These are phyloP conservation scores for Coemansia sp. DNA, from an alignment of 192 early-diverging fungal genomes.

Conservation along the genomic window DNA sequence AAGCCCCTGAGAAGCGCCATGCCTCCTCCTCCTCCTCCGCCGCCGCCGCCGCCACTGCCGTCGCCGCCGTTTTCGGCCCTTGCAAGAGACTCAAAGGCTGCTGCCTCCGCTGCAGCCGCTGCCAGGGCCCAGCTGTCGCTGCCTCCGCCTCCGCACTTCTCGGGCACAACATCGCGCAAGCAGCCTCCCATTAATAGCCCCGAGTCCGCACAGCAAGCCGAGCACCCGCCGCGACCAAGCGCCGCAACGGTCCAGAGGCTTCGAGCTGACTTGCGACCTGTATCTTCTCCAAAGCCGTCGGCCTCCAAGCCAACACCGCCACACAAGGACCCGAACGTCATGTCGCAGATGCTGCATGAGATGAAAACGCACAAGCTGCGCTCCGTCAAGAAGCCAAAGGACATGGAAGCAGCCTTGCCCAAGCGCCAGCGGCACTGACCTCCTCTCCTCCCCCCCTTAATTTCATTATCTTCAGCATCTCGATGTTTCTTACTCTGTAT, in stretches of 20 bases:
- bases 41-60: constrained; percentile 23
- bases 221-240: constrained; percentile 1
- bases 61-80: constrained; percentile 5
- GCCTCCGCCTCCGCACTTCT: neutral
- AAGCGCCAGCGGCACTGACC: neutral
- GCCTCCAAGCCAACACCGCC: constrained; percentile 14
- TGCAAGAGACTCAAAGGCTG: neutral
- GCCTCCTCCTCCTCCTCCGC: neutral
- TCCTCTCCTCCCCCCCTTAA: neutral
- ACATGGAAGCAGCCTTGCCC: constrained; percentile 21
- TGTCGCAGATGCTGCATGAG: constrained; percentile 44
- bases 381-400: constrained; percentile 38
- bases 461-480: neutral
- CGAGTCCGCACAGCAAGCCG: neutral
- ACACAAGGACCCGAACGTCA: constrained; percentile 48
- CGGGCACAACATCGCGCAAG: neutral
- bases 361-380: constrained; percentile 50
- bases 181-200: neutral
- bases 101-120: neutral
- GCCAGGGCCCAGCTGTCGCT: constrained; percentile 8
- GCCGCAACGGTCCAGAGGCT: constrained; percentile 11
- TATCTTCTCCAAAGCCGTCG: neutral
- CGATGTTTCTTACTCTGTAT: no score
- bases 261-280: constrained; percentile 22
- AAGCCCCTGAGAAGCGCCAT: constrained; percentile 5